Base-by-base conservation (phyloP, 2,329 filamentous ascomycete genomes). In the Ceratocystis ficicola region DNA sequence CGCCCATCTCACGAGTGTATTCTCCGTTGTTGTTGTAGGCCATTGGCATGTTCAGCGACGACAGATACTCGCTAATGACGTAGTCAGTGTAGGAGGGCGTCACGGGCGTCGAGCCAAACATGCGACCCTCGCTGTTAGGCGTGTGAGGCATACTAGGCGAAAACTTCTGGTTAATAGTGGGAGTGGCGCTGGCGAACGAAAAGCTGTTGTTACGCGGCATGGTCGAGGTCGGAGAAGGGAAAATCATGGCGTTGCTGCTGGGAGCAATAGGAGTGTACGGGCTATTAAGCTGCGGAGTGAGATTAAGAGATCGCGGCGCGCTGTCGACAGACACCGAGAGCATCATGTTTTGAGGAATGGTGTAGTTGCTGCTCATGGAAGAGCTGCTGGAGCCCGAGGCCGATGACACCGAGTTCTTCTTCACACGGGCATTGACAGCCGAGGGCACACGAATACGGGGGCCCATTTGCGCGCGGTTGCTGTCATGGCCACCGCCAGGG, bases 181-280 rank as follows among this genome's bases (percentile, higher is more conserved):
- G 55, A 15, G 55, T 59, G 3, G 55, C 55, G 6, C 25, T 15
- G 17, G 55, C 28, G n/a, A 36, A 32, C 28, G 55, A 59, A 30
- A 59, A 59, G 55, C 55, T 59, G 25, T 28, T 30, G 55, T 59
- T 59, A n/a, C 55, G 25, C 7, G 55, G 55, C 55, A 59, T 59
- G 55, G 55, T n/a, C 2, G 55, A 59, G 6, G 55, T 59, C 12
- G 55, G 55, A 15, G 55, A 59, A 41, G 36, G 36, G 36, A 41
- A 41, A 41, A 41, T 41, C 55, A 59, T 59, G 55, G 55, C 22
- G 20, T 36, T 59, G 55, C 17, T 59, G 28, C 28, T 59, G 5
- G 55, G 28, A n/a, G 55, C 55, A 5, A 59, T 17, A 17, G 55
- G 25, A n/a, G 28, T n/a, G 55, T 59, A 59, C 2, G 55, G 55